Percentiles rank a stretch among this genome's conserved stretches.
phyloP scores from a whole-genome alignment of 2,329 filamentous ascomycete species.

The Penicillium palitans region DNA sequence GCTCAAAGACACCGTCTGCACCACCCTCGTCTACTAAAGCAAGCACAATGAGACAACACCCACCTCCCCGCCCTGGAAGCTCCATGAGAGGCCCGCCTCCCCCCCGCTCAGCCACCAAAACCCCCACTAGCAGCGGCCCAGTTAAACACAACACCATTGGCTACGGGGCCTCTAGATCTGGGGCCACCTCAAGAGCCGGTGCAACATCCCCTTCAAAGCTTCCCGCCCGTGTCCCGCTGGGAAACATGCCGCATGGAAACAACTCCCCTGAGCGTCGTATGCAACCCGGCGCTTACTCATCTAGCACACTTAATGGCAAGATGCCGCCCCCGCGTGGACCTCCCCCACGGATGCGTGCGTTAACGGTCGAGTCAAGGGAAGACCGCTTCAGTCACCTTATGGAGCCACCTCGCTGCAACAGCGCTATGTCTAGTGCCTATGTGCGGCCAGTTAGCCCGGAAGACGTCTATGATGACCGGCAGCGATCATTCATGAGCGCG shows the following conservation, averaged over 20 bases:
- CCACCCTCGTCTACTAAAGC: constrained; percentile 33
- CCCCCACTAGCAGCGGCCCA: constrained; percentile 45
- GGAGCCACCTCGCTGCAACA: constrained; percentile 53
- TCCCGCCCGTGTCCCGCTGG: constrained; percentile 48
- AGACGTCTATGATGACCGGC: constrained; percentile 78
- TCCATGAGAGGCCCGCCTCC: constrained; percentile 43
- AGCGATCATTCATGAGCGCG: constrained; percentile 49
- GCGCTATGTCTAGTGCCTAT: constrained; percentile 50
- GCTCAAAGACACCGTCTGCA: constrained; percentile 49
- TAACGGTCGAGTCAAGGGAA: constrained; percentile 58
- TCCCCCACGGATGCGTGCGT: constrained; percentile 89
- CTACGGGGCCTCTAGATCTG: constrained; percentile 25
- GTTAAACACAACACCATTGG: constrained; percentile 43
- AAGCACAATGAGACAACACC: constrained; percentile 27
- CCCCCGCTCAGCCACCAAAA: constrained; percentile 49
- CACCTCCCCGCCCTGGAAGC: constrained; percentile 34
- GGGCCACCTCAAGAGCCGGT: constrained; percentile 35
- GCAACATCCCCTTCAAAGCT: constrained; percentile 52
- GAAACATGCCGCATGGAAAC: constrained; percentile 53
- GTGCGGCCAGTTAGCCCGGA: constrained; percentile 67
- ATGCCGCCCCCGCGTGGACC: constrained; percentile 60
- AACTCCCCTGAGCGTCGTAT: constrained; percentile 77
- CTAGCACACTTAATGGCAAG: constrained; percentile 48
- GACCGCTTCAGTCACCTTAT: constrained; percentile 37
- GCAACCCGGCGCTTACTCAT: constrained; percentile 44